phyloP scores from a whole-genome alignment of 31 red algal genomes.

The Endocladia muricata region DNA sequence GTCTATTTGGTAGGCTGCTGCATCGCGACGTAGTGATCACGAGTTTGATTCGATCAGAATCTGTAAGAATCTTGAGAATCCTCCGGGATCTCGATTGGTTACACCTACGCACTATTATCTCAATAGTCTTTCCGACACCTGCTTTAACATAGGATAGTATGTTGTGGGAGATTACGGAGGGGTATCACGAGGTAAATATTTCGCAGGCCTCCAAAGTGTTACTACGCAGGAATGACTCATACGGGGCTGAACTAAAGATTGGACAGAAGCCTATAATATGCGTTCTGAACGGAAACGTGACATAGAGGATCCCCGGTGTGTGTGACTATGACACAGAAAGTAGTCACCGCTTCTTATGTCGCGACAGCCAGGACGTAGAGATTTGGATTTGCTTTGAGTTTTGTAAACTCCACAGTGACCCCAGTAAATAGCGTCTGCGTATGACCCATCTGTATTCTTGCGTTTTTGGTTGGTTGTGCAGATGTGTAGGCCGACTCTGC shows the following conservation, averaged over 20 bases:
- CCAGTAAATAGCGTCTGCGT: background rate
- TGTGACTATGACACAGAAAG: too few relatives aligned
- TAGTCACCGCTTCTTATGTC: too few relatives aligned
- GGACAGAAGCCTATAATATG: too few relatives aligned
- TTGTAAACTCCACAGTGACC: background rate
- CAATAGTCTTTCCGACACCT: background rate
- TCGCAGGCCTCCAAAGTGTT: background rate
- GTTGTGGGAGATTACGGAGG: background rate
- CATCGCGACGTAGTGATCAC: too few relatives aligned
- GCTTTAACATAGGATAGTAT: conserved; percentile 3
- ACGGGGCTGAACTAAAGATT: too few relatives aligned
- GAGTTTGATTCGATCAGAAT: too few relatives aligned
- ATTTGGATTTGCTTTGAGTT: background rate
- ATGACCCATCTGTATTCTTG: background rate
- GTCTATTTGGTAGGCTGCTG: too few relatives aligned
- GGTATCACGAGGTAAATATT: background rate
- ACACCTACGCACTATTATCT: conserved; percentile 3
- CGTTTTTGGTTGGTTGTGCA: background rate
- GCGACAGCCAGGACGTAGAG: background rate
- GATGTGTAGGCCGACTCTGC: background rate
- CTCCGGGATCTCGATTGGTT: too few relatives aligned
- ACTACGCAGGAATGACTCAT: background rate
- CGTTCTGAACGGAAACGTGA: too few relatives aligned
- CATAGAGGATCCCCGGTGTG: too few relatives aligned
- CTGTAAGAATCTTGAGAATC: too few relatives aligned